Evolutionary conservation across 2,329 filamentous ascomycete genomes (phyloP), one percentile per base, ranked within the genome.

Genomic region (Fusarium sp.): DNA sequence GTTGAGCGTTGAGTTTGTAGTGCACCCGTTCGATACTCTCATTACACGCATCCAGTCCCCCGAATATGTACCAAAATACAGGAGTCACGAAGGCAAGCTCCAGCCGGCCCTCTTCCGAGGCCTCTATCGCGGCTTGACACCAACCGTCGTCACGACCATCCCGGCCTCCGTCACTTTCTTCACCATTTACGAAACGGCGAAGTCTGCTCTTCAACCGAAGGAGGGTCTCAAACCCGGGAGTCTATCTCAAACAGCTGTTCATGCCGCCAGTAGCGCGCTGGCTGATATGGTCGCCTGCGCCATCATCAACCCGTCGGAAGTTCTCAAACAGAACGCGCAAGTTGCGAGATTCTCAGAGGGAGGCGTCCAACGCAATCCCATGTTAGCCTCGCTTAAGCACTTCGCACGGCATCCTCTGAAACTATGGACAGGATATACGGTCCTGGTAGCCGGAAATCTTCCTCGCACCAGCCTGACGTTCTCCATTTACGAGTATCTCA

Each of bases 301-400:
- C 12, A 73, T 73, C 5, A 71, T 70, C 38, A 73, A 73, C n/a
- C 71, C 71, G 9, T 73, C 71, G 1, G 70, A 73, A 5, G 71
- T 73, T 1, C 52, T 73, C 1, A 73, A 73, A 5, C 71, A 73
- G 6, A 73, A 73, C 1, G 71, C 66, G 0, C 71, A 73, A 21
- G 62, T 73, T 3, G 60, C 71, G 1, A 65, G 67, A 13, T 69
- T 69, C 16, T 69, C 65, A 2, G 52, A 67, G 4, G 61, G 70
- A 16, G 21, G 35, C 0, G 18, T 32, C 1, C 67, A 62, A 5
- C 42, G 32, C 2, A 67, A 56, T 4, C 71, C 71, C 1, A 60
- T 70, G 10, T 5, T 71, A 0, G 40, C 67, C 12, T 67, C 61
- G 1, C 11, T 73, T 6, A 70, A 66, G 13, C 52, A 67, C 16